Conservation (phyloP, 345 rosid species). For the Erucastrum elatum region DNA sequence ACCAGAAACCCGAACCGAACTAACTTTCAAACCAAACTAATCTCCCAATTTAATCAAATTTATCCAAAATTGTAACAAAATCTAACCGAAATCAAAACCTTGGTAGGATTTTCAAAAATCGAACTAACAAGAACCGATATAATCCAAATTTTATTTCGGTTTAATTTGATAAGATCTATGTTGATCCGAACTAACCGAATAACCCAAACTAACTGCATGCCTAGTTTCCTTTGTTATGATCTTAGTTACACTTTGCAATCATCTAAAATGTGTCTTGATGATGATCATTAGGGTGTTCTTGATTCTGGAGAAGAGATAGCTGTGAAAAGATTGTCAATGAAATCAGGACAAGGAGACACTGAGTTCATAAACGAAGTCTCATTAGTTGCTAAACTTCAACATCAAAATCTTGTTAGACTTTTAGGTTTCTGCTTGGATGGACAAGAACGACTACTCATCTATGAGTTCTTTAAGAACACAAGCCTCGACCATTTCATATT, state of each 20-base stretch:
- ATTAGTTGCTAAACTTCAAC: conserved; percentile 53
- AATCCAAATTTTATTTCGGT: no score
- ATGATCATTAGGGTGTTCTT: conserved; percentile 41
- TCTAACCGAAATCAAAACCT: no score
- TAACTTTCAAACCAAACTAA: no score
- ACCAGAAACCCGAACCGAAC: no score
- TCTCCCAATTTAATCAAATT: no score
- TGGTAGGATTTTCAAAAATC: no score
- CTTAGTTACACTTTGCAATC: not conserved
- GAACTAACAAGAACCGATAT: no score
- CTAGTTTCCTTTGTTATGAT: not conserved
- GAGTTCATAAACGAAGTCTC: conserved; percentile 50
- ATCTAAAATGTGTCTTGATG: not conserved
- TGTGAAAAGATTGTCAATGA: conserved; percentile 47
- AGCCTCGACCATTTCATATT: conserved; percentile 44
- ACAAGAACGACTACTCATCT: conserved; percentile 45
- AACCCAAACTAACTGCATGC: no score
- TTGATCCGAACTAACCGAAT: no score
- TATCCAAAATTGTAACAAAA: no score
- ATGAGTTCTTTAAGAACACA: conserved; percentile 46
- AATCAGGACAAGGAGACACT: conserved; percentile 43
- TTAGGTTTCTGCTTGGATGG: conserved; percentile 43
- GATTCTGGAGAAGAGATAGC: conserved; percentile 41
- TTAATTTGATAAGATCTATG: no score
- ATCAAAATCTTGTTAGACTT: conserved; percentile 47